Conservation (phyloP, 176 grass and related monocot species). For the Leersia perrieri region DNA sequence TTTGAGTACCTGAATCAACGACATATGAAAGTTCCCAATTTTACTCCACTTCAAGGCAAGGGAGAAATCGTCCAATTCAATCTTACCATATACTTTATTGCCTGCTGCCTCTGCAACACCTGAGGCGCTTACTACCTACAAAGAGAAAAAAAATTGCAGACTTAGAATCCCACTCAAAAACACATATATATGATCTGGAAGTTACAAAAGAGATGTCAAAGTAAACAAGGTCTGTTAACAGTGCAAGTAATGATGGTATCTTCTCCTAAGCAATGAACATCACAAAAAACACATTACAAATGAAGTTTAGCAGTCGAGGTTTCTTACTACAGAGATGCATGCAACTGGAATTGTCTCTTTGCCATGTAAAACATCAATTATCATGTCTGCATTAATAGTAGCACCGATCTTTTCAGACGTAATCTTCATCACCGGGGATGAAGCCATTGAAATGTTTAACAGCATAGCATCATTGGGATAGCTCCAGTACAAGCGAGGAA, state of each 20-base stretch:
- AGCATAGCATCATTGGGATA: constrained; percentile 93
- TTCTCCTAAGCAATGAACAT: not conserved
- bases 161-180: not conserved
- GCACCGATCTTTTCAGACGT: constrained; percentile 62
- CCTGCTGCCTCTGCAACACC: constrained; percentile 58
- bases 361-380: constrained; percentile 73
- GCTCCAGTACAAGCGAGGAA: constrained; percentile 79
- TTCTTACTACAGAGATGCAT: constrained; percentile 87
- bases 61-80: constrained; percentile 71
- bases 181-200: not conserved
- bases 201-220: not conserved
- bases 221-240: not conserved
- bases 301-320: not conserved
- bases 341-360: constrained; percentile 67
- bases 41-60: constrained; percentile 87
- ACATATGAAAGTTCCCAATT: constrained; percentile 80
- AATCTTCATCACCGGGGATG: constrained; percentile 68
- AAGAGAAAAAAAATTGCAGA: constrained; percentile 16
- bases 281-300: not conserved
- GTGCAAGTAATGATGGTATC: not conserved
- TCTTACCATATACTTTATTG: constrained; percentile 67
- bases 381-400: constrained; percentile 64
- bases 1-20: constrained; percentile 72
- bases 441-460: constrained; percentile 83
- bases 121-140: constrained; percentile 68